These are phyloP conservation scores for Digitaria exilis DNA, from an alignment of 202 grass and related monocot species.

Conservation along the genomic window DNA sequence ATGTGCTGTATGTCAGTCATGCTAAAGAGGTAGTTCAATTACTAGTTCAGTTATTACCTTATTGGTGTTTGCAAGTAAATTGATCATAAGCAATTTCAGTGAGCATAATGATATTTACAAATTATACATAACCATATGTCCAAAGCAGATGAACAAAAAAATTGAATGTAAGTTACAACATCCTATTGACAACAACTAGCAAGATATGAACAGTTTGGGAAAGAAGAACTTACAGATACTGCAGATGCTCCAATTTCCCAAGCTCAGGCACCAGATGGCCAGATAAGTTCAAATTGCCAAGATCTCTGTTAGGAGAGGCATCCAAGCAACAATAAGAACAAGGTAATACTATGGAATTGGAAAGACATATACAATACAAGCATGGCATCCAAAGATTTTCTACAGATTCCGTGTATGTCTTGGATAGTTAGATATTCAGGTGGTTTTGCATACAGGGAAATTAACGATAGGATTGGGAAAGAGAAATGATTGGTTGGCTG, in stretches of 20 bases:
- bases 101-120: neutral
- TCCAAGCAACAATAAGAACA: slow-evolving; percentile 43
- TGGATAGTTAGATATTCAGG: too few relatives aligned
- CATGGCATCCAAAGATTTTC: neutral
- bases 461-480: too few relatives aligned
- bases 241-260: slow-evolving; percentile 85
- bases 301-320: slow-evolving; percentile 63
- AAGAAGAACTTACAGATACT: slow-evolving; percentile 84
- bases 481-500: too few relatives aligned
- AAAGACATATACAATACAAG: slow-evolving; percentile 21
- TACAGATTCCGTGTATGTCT: neutral
- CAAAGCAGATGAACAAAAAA: slow-evolving; percentile 4
- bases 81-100: neutral
- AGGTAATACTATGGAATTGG: slow-evolving; percentile 8
- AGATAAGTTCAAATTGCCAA: slow-evolving; percentile 95
- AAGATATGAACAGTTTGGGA: slow-evolving; percentile 22
- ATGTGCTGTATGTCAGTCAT: neutral
- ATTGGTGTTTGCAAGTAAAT: slow-evolving; percentile 6
- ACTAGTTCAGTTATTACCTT: neutral
- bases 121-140: neutral
- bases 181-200: slow-evolving; percentile 11
- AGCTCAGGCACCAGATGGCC: slow-evolving; percentile 96
- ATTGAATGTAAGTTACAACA: neutral
- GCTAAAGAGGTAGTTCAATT: neutral
- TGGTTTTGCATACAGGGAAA: too few relatives aligned